Base-by-base conservation (phyloP, 257 asterid species). In the Thymus quinquecostatus region DNA sequence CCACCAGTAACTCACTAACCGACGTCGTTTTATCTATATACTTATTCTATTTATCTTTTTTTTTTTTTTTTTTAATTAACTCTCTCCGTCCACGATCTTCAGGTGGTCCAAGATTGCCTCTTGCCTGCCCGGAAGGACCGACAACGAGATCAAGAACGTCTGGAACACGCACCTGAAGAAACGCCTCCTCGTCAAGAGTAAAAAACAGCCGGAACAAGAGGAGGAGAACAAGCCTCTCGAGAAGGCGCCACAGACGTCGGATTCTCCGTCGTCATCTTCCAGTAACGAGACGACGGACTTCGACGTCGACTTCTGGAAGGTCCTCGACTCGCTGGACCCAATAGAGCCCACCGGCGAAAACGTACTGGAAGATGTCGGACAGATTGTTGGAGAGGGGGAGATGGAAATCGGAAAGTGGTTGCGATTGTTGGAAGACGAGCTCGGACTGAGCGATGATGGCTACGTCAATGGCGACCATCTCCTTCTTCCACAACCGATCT, bases 41-140 rank as follows among this genome's bases (percentile, higher is more conserved):
- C 5, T 36, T 36, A 36, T 36, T 38, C 6, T 38, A 38, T 4
- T 38, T 38, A 38, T 38, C 0, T 1, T 38, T 4, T 1, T 38
- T 38, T 3, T 38, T 34, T 0, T 4, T 38, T 38, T 21, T 21
- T 21, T 21, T 21, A 21, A 21, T 21, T 21, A 21, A 21, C 21
- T 21, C 21, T 21, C 21, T 21, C 21, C 21, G 21, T 21, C 49
- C 49, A 2, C 0, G 27, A 50, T 12, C 30, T 28, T 60, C 76
- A 91, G 97, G 82, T 91, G 97, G 97, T 89, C 97, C 2, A 86
- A 81, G 70, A 91, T 91, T 61, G 96, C 97, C 7, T 81, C 95
- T 6, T 61, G 75, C 65, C 68, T 92, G 63, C 96, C 96, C 0
- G 96, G 97, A 75, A 85, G 97, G 79, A 92, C 97, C 0, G 97